Conservation (phyloP, 805 yeast species). For the Grigorovia yakushimaensis region DNA sequence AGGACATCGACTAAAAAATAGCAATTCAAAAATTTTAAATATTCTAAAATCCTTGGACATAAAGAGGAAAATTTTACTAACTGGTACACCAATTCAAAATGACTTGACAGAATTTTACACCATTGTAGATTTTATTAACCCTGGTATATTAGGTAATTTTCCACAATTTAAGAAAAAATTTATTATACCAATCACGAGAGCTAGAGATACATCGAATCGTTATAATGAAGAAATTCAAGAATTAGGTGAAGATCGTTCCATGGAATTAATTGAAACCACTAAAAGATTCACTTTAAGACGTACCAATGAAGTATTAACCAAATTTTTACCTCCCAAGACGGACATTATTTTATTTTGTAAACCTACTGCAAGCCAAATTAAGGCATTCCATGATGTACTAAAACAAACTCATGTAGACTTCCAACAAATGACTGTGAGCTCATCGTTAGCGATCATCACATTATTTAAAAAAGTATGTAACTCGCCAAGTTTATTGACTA, state of each 20-base stretch:
- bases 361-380: constrained; percentile 56
- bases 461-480: constrained; percentile 74
- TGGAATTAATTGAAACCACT: constrained; percentile 56
- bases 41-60: constrained; percentile 48
- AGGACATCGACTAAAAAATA: constrained; percentile 81
- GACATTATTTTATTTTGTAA: constrained; percentile 71
- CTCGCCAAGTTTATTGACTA: constrained; percentile 54
- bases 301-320: constrained; percentile 46
- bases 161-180: constrained; percentile 49
- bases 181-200: constrained; percentile 59
- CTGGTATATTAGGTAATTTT: constrained; percentile 64
- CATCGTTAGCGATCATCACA: constrained; percentile 61
- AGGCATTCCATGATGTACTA: constrained; percentile 43
- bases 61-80: constrained; percentile 50
- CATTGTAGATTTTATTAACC: constrained; percentile 74
- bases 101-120: constrained; percentile 77
- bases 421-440: constrained; percentile 21
- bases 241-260: constrained; percentile 51
- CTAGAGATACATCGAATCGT: constrained; percentile 58
- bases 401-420: constrained; percentile 23
- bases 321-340: constrained; percentile 61
- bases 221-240: constrained; percentile 38
- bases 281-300: constrained; percentile 63
- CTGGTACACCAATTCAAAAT: constrained; percentile 93
- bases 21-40: constrained; percentile 60